These are phyloP conservation scores for Xylaria sp. DNA, from an alignment of 2,329 filamentous ascomycete genomes.

Conservation along the genomic window DNA sequence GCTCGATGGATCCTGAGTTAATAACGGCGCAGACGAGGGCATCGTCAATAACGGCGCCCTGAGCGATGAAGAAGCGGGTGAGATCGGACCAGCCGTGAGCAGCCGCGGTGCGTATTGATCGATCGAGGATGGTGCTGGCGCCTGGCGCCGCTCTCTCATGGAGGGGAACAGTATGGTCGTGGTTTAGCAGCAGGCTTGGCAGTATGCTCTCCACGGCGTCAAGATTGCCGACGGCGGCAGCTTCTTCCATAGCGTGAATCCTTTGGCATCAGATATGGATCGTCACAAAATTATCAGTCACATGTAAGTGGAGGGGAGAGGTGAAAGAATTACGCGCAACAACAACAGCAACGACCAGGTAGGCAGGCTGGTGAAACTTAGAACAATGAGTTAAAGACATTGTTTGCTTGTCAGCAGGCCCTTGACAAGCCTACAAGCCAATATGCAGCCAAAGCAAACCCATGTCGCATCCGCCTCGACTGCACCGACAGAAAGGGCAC, in stretches of 20 bases:
- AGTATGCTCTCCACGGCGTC: conserved; percentile 40
- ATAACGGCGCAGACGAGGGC: conserved; percentile 40
- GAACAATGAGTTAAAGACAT: conserved; percentile 28
- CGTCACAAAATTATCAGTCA: conserved; percentile 24
- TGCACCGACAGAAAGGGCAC: conserved; percentile 31
- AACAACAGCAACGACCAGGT: not conserved
- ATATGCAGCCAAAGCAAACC: conserved; percentile 27
- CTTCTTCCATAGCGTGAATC: conserved; percentile 44
- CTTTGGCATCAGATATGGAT: conserved; percentile 38
- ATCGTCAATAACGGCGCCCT: conserved; percentile 41
- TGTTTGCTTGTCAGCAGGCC: conserved; percentile 32
- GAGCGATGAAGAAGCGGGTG: conserved; percentile 39
- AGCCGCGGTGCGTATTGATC: conserved; percentile 40
- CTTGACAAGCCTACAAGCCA: conserved; percentile 5
- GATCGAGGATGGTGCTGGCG: conserved; percentile 40
- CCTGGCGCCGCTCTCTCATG: conserved; percentile 40
- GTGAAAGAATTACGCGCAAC: conserved; percentile 32
- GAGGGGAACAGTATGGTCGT: conserved; percentile 38
- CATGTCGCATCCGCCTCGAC: conserved; percentile 29
- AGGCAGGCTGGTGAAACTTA: conserved; percentile 5
- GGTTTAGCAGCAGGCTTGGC: conserved; percentile 39
- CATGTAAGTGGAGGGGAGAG: conserved; percentile 28
- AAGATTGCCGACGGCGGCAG: conserved; percentile 42
- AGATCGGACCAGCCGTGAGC: conserved; percentile 38
- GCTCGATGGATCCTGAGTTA: conserved; percentile 40